Evolutionary conservation across 73 alveolate species (phyloP), one percentile per base, ranked within the genome.

Genomic region (Paramecium primaurelia): DNA sequence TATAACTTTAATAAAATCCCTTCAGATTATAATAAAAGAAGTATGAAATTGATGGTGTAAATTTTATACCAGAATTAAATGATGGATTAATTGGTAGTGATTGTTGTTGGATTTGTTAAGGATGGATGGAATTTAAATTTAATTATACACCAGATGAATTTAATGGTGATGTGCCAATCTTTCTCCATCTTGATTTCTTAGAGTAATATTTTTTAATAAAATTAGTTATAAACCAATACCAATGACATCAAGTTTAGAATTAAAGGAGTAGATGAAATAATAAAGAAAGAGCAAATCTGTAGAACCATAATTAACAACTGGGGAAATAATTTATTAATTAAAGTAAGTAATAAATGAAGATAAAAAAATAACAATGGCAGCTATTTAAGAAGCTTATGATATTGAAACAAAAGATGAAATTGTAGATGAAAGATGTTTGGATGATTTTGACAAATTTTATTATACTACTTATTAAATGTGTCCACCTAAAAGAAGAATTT

Each of bases 81-180:
- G 10, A 37, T 77, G 45, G 54, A 8, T 26, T 44, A 44, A 42
- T 44, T n/a, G 90, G 90, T 37, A 77, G 54, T 25, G 90, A 77
- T 77, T 77, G 90, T 77, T 77, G 90, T 26, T 77, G 90, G 90
- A 77, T 77, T 40, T 77, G 90, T 14, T 44, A 77, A 77, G 90
- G 90, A 3, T 77, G 90, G 90, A 77, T 37, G 69, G 90, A 77
- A 22, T 44, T 30, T 40, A 77, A 47, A 77, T 77, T 77, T 47
- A 37, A 25, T 18, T 77, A 77, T 51, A 44, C 42, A 6, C 90
- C 90, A 37, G 90, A 77, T 34, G 83, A 60, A 11, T 60, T 60
- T 34, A 30, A 30, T 8, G 83, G 83, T 32, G 44, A 73, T 37
- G 37, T 37, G 1, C 58, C 87, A 73, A 73, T 73, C 4, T 73